A percentile compares a stretch with the other conserved stretches of the same genome.
These are phyloP conservation scores for Aquilaria yunnanensis DNA, from an alignment of 345 rosid genomes.

Conservation along the genomic window DNA sequence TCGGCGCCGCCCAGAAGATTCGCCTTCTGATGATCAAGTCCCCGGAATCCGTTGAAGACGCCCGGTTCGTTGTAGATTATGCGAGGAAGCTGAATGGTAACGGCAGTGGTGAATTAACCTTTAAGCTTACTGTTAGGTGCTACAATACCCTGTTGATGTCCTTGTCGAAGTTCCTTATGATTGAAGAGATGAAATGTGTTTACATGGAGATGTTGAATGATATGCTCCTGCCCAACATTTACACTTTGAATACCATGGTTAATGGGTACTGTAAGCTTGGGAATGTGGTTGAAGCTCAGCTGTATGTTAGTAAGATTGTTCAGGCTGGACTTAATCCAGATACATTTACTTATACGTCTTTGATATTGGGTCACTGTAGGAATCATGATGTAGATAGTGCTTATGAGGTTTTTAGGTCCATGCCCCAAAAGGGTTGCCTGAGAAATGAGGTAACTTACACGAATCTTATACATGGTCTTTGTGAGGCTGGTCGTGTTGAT, in stretches of 20 bases:
- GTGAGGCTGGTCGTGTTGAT: conserved; percentile 55
- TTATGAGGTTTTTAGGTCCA: conserved; percentile 41
- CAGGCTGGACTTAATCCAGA: conserved; percentile 46
- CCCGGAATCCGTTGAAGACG: conserved; percentile 31
- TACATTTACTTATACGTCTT: conserved; percentile 63
- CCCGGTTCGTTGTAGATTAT: conserved; percentile 21
- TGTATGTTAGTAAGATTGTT: conserved; percentile 43
- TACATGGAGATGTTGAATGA: conserved; percentile 37
- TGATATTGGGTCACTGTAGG: conserved; percentile 77
- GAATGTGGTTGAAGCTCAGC: conserved; percentile 45
- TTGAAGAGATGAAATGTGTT: conserved; percentile 49
- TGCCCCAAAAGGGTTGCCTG: conserved; percentile 54
- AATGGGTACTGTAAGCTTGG: conserved; percentile 57
- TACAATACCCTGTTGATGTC: conserved; percentile 53
- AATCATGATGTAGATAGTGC: conserved; percentile 64
- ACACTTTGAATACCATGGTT: conserved; percentile 59
- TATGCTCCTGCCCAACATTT: conserved; percentile 40
- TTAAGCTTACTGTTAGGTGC: conserved; percentile 40
- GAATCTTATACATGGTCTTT: conserved; percentile 74
- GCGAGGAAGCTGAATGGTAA: conserved; percentile 24
- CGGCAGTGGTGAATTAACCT: conserved; percentile 16
- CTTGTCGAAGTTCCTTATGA: conserved; percentile 39
- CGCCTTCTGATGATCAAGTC: conserved; percentile 37
- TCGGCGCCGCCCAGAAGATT: conserved; percentile 32
- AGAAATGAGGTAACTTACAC: conserved; percentile 79